phyloP scores from a whole-genome alignment of 2,329 filamentous ascomycete species.

The Ophiostoma himal-ulmi region DNA sequence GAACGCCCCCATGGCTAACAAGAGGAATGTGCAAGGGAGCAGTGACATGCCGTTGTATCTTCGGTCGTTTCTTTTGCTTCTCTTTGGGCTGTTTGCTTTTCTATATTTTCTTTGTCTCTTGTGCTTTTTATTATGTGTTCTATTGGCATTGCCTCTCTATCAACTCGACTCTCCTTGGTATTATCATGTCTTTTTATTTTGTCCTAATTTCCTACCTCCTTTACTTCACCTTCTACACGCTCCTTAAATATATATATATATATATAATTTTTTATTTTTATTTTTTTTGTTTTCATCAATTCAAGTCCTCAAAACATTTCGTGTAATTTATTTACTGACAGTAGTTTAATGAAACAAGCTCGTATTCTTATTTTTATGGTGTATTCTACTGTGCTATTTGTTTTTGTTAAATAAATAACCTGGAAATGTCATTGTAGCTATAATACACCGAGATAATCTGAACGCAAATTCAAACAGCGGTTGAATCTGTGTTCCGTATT shows the following conservation, averaged over 20 bases:
- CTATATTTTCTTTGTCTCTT: not conserved
- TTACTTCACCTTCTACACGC: slow-evolving; percentile 18
- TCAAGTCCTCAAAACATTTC: slow-evolving; percentile 8
- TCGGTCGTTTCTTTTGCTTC: not conserved
- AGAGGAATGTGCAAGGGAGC: not conserved
- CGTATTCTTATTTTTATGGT: no score
- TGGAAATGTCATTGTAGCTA: no score
- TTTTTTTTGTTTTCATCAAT: slow-evolving; percentile 17
- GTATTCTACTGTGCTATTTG: no score
- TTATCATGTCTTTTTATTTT: not conserved
- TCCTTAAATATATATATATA: slow-evolving; percentile 18
- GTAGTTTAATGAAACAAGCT: no score
- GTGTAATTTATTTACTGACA: not conserved
- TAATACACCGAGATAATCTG: no score
- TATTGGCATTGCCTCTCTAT: not conserved
- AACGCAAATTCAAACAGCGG: not conserved
- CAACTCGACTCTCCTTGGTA: not conserved
- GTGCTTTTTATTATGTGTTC: not conserved
- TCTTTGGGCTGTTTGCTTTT: not conserved
- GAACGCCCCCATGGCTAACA: not conserved
- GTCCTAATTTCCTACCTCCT: not conserved
- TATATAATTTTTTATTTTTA: no score
- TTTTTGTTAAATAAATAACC: no score
- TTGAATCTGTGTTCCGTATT: not conserved
- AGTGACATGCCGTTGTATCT: not conserved